phyloP scores from a whole-genome alignment of 164 flowering plant species.

The Kalanchoe fedtschenkoi region DNA sequence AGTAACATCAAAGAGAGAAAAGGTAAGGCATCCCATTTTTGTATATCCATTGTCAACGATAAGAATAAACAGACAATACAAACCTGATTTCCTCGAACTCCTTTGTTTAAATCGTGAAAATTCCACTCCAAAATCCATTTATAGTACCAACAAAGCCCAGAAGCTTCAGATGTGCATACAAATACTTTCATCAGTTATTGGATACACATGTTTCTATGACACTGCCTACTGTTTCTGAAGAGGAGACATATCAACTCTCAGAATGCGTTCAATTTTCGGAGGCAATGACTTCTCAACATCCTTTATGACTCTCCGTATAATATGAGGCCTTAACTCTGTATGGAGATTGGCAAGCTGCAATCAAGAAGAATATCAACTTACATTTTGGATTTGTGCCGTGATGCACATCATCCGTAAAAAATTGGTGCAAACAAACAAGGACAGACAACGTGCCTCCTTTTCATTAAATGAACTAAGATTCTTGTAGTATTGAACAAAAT shows the following conservation, averaged over 20 bases:
- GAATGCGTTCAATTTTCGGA: slow-evolving; percentile 94
- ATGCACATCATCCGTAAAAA: neutral
- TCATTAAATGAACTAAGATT: slow-evolving; percentile 96
- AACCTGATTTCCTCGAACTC: slow-evolving; percentile 99
- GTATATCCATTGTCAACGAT: neutral
- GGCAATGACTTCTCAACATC: slow-evolving; percentile 99
- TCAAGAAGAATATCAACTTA: slow-evolving; percentile 6
- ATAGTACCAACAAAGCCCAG: slow-evolving; percentile 49
- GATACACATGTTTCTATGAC: no score
- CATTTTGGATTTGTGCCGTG: neutral
- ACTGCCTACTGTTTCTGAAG: slow-evolving; percentile 96
- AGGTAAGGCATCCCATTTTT: neutral
- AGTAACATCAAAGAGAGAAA: neutral
- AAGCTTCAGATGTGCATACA: neutral
- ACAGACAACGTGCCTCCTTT: slow-evolving; percentile 46
- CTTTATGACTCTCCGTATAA: slow-evolving; percentile 91
- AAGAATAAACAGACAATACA: neutral
- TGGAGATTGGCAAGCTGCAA: slow-evolving; percentile 92
- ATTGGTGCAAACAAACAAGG: neutral
- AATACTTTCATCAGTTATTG: neutral
- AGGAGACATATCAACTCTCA: slow-evolving; percentile 98
- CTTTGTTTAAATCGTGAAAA: slow-evolving; percentile 91
- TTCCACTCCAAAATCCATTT: slow-evolving; percentile 99
- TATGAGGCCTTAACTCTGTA: slow-evolving; percentile 94
- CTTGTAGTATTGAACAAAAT: slow-evolving; percentile 85